Base-by-base conservation (phyloP, 208 protist species). In the Trypanosoma rangeli region DNA sequence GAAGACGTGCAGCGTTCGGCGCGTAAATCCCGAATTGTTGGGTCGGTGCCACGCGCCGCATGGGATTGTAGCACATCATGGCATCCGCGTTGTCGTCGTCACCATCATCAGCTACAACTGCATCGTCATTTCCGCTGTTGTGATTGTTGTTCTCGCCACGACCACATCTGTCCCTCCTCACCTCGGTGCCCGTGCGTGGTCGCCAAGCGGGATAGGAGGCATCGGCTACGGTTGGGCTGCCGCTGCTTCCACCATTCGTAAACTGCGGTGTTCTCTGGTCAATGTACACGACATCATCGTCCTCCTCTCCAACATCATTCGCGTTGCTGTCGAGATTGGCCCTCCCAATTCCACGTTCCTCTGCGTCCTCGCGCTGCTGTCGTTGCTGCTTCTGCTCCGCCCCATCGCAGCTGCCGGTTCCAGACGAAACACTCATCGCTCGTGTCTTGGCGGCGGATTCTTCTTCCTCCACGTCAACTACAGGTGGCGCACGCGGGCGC, bases 1-100 rank as follows among this genome's bases (percentile, higher is more conserved):
- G 78, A 28, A 94, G 76, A 24, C 79, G 86, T 29, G 87, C 26
- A 18, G 50, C 64, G 33, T 64, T 69, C 10, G 64, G 49, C n/a
- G 44, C 24, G n/a, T 49, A 39, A 12, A 62, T 65, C 16, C 7
- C 46, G 42, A 15, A 16, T 15, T 55, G 37, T 20, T 52, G 28
- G 28, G n/a, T 57, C 54, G 55, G 20, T 10, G 20, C 10, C 5
- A 37, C 54, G 0, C 61, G 54, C 3, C 58, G 62, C 61, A 66
- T 26, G 7, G 50, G 60, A 31, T n/a, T 56, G 39, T 57, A 68
- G 26, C 35, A 68, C 55, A 42, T 56, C 52, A 68, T 39, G 26
- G 29, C 44, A 18, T 68, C 69, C 1, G 63, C 61, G 42, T 29
- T 37, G 28, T 22, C 29, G 20, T 53, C 44, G 33, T 53, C 24